Percentiles rank a stretch among this genome's conserved stretches.
Conservation (phyloP, 176 grass and related monocot genomes). For the Pontederia paniculata region DNA sequence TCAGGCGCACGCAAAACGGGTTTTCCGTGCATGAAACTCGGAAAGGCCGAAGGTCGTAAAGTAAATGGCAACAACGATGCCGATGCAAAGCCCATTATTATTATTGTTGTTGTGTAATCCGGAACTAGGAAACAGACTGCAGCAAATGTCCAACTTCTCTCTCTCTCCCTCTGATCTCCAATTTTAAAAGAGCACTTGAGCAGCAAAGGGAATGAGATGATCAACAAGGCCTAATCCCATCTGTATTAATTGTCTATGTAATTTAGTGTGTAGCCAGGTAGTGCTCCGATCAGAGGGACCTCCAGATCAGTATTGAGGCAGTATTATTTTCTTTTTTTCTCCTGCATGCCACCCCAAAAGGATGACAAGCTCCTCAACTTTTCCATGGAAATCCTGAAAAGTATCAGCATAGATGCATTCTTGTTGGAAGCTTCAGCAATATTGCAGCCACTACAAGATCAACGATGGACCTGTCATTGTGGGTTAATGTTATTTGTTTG, state of each 20-base stretch:
- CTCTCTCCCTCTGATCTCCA: neutral
- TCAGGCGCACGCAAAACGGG: conserved; percentile 16
- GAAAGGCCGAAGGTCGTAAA: conserved; percentile 7
- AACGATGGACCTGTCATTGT: no score
- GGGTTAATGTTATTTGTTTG: no score
- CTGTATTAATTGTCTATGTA: neutral
- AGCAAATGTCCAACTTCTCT: neutral
- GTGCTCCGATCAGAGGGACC: neutral
- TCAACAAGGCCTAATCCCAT: neutral
- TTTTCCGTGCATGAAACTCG: conserved; percentile 28
- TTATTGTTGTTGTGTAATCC: neutral
- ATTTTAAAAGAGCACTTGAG: neutral
- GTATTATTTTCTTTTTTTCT: conserved; percentile 15
- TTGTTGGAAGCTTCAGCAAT: neutral
- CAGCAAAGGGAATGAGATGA: conserved; percentile 8
- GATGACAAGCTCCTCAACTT: conserved; percentile 68
- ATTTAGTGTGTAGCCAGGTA: neutral
- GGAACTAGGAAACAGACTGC: neutral
- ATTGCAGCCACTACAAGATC: no score
- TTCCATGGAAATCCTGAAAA: conserved; percentile 32
- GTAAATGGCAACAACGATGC: conserved; percentile 15
- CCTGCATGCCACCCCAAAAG: conserved; percentile 59
- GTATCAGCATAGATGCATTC: neutral
- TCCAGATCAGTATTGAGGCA: neutral
- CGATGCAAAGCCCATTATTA: neutral